Conservation (phyloP, 202 grass and related monocot genomes). For the Schoenoplectus tabernaemontani region DNA sequence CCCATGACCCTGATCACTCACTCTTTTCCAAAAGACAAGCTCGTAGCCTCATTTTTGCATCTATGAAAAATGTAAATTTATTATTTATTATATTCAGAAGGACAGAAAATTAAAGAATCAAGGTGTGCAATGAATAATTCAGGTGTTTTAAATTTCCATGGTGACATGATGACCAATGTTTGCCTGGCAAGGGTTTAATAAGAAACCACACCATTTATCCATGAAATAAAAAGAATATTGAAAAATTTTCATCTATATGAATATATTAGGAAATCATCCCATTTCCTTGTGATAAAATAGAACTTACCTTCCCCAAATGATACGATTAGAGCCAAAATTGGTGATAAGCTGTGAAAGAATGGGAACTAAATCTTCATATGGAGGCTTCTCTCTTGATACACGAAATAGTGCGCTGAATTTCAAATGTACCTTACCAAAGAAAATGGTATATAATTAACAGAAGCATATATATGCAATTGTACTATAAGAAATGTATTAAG, state of each 20-base stretch:
- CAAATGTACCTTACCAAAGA: conserved; percentile 50
- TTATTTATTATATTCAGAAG: neutral
- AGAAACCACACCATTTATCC: neutral
- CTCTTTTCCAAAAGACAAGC: neutral
- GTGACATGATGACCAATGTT: neutral
- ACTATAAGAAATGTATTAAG: neutral
- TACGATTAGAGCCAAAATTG: conserved; percentile 54
- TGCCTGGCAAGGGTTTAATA: neutral
- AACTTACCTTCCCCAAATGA: conserved; percentile 89
- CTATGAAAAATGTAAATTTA: neutral
- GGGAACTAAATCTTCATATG: conserved; percentile 54
- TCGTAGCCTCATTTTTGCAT: neutral
- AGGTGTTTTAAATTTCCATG: neutral
- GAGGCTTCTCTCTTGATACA: conserved; percentile 60
- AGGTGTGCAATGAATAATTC: neutral
- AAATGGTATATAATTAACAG: neutral
- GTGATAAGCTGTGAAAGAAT: conserved; percentile 51
- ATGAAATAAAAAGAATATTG: neutral
- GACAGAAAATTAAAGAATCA: neutral
- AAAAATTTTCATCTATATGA: neutral
- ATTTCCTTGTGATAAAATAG: neutral
- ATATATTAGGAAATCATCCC: neutral
- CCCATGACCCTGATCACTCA: neutral
- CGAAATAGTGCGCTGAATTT: conserved; percentile 89
- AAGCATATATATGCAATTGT: neutral